Conservation (phyloP, 768 basidiomycete species). For the Pisolithus marmoratus region DNA sequence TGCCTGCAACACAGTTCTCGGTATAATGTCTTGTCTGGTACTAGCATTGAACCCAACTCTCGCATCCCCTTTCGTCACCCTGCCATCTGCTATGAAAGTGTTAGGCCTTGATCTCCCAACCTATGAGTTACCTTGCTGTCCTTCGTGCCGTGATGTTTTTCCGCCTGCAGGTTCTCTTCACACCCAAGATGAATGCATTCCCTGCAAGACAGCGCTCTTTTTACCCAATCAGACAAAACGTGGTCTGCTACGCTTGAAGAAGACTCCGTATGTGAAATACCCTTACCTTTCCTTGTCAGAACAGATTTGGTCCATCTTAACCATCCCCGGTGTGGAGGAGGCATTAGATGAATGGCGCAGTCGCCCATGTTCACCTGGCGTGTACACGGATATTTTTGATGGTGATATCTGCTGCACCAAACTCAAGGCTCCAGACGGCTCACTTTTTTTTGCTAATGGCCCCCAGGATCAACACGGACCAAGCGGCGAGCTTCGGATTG, state of each 20-base stretch:
- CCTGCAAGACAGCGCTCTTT: not conserved
- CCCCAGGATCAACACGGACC: slow-evolving; percentile 3
- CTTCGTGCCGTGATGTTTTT: not conserved
- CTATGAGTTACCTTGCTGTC: not conserved
- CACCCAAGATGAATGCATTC: not conserved
- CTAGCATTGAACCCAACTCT: not conserved
- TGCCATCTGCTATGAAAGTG: not conserved
- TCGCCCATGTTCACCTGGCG: not conserved
- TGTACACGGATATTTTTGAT: too few relatives aligned
- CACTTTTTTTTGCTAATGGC: slow-evolving; percentile 21
- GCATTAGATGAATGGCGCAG: not conserved
- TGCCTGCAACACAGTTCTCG: not conserved
- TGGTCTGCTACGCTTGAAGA: not conserved
- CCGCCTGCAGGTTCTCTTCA: not conserved
- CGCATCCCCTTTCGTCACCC: not conserved
- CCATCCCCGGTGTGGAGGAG: slow-evolving; percentile 1
- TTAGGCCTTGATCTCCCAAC: not conserved
- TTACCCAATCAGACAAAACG: not conserved
- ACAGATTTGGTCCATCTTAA: not conserved
- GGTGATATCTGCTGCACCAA: too few relatives aligned
- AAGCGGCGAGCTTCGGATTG: slow-evolving; percentile 25
- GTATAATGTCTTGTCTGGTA: not conserved
- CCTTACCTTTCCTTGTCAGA: not conserved
- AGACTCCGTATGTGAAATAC: not conserved
- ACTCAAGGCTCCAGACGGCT: too few relatives aligned